phyloP scores from a whole-genome alignment of 345 rosid species.

The Mangifera indica region DNA sequence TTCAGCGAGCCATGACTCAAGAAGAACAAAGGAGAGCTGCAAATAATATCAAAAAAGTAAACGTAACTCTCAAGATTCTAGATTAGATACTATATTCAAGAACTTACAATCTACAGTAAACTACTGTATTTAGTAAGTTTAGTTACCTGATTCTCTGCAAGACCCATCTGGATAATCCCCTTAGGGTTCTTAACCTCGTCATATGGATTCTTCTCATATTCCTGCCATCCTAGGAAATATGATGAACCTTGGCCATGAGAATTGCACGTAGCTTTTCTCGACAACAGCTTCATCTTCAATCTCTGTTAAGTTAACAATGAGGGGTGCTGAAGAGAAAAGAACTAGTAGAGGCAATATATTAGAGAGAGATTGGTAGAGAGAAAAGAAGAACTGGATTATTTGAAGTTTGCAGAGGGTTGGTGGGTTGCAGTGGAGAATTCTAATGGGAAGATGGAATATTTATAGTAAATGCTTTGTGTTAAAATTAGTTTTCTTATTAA shows the following conservation, averaged over 20 bases:
- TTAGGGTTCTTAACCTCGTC: constrained; percentile 58
- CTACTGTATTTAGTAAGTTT: neutral
- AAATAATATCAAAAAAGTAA: neutral
- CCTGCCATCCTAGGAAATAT: constrained; percentile 80
- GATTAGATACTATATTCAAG: neutral
- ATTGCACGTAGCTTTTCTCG: constrained; percentile 63
- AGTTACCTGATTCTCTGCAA: constrained; percentile 73
- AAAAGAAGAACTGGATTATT: neutral
- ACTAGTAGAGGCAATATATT: constrained; percentile 4
- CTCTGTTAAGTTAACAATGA: too few relatives aligned
- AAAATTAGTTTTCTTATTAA: too few relatives aligned
- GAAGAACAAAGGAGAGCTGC: constrained; percentile 67
- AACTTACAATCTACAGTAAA: neutral
- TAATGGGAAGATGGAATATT: constrained; percentile 8
- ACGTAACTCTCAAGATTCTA: neutral
- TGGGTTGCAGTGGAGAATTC: constrained; percentile 21
- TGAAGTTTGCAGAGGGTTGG: neutral
- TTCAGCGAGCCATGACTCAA: constrained; percentile 65
- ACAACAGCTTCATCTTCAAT: constrained; percentile 52
- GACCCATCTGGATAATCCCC: constrained; percentile 85
- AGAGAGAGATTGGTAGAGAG: constrained; percentile 19
- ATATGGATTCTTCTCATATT: constrained; percentile 75
- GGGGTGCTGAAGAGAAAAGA: constrained; percentile 11
- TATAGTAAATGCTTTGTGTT: too few relatives aligned
- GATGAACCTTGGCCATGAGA: constrained; percentile 82